Evolutionary conservation across 768 basidiomycete genomes (phyloP).

Genomic region (Pleurotus djamor): DNA sequence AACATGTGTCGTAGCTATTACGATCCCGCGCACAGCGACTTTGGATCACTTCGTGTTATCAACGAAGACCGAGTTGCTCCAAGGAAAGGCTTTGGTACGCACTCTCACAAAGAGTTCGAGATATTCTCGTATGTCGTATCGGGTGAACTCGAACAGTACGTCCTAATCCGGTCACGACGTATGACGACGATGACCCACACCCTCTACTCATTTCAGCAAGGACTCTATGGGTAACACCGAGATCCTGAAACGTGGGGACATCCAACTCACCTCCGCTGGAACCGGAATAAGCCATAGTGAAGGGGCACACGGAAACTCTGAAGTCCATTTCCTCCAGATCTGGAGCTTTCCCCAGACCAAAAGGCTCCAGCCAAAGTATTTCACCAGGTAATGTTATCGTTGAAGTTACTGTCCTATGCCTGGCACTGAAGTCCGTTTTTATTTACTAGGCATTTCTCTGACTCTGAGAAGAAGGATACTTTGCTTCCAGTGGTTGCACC

Average conservation of each 20-base stretch:
- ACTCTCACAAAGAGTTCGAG: conserved; percentile 82
- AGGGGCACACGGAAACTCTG: conserved; percentile 37
- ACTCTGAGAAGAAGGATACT: conserved; percentile 76
- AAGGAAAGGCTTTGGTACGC: conserved; percentile 80
- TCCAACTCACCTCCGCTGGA: conserved; percentile 92
- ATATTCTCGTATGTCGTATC: conserved; percentile 88
- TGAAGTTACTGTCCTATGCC: neutral
- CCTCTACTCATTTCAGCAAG: conserved; percentile 43
- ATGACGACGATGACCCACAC: neutral
- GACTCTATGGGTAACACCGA: conserved; percentile 94
- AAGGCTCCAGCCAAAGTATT: conserved; percentile 75
- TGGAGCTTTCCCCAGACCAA: conserved; percentile 42
- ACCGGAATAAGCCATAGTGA: conserved; percentile 87
- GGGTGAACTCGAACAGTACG: conserved; percentile 82
- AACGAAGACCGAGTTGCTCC: conserved; percentile 90
- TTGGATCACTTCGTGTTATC: conserved; percentile 81
- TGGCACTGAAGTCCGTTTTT: neutral
- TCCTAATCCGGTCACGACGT: conserved; percentile 4
- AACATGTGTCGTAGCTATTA: conserved; percentile 45
- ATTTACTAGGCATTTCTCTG: conserved; percentile 54
- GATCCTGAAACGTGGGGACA: conserved; percentile 81
- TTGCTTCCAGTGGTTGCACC: conserved; percentile 81
- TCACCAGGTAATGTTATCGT: conserved; percentile 47
- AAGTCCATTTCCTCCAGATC: conserved; percentile 53
- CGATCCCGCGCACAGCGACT: conserved; percentile 53